Evolutionary conservation across 2,329 filamentous ascomycete genomes (phyloP).

Genomic region (Thelonectria rubi): DNA sequence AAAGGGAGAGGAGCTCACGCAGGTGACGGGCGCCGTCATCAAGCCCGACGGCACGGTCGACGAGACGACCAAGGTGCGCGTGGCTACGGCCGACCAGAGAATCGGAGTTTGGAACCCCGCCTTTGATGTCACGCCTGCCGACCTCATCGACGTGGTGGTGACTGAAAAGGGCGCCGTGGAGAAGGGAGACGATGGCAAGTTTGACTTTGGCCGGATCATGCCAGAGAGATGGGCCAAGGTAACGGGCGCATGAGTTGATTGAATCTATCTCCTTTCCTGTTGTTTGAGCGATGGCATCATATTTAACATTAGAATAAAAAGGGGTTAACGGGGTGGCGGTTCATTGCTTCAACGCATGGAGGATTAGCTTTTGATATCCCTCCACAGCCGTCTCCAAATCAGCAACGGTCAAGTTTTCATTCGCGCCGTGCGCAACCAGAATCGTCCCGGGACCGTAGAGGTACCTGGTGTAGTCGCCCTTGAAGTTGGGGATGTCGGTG

Average conservation of each 20-base stretch:
- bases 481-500: constrained; percentile 85
- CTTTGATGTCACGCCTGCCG: constrained; percentile 92
- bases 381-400: constrained; percentile 82
- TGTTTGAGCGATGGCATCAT: constrained; percentile 30
- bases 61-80: constrained; percentile 68
- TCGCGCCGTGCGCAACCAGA: constrained; percentile 84
- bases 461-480: constrained; percentile 72
- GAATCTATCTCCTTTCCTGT: constrained; percentile 20
- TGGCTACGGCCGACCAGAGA: constrained; percentile 80
- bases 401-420: constrained; percentile 79
- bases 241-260: constrained; percentile 33
- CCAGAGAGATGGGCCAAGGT: constrained; percentile 62
- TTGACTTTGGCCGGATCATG: constrained; percentile 68
- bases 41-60: constrained; percentile 71
- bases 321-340: constrained; percentile 13
- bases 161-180: constrained; percentile 90
- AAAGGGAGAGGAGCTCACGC: constrained; percentile 81
- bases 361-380: constrained; percentile 78
- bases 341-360: constrained; percentile 58
- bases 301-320: constrained; percentile 38
- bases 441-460: constrained; percentile 78
- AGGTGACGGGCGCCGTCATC: constrained; percentile 80
- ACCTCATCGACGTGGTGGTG: constrained; percentile 90
- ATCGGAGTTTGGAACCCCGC: constrained; percentile 96
- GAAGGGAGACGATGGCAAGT: constrained; percentile 75